Conservation (phyloP, 306 rosid genomes). For the Quercus cerris region DNA sequence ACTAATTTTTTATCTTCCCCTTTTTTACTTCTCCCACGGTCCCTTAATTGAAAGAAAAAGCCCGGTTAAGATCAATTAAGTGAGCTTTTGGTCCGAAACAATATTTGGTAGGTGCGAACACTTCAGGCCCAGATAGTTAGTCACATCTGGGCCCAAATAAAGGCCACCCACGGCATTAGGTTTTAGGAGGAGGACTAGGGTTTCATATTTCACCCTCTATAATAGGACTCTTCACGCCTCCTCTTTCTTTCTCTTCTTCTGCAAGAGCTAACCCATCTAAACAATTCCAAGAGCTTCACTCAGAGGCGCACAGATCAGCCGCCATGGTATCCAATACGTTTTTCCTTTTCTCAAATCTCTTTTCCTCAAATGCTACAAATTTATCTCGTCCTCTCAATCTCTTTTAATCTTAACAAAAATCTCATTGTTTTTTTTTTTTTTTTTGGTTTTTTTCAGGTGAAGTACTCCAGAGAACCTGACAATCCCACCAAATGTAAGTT, state of each 20-base stretch:
- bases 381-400: not conserved
- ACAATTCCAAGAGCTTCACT: not conserved
- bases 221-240: not conserved
- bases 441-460: conserved; percentile 52
- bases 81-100: too few relatives aligned
- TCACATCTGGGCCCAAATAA: not conserved
- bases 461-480: conserved; percentile 92
- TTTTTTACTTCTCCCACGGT: too few relatives aligned
- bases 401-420: not conserved
- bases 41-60: too few relatives aligned
- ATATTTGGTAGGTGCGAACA: too few relatives aligned
- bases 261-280: not conserved
- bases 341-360: not conserved
- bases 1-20: too few relatives aligned
- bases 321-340: conserved; percentile 47
- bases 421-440: not conserved
- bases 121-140: too few relatives aligned
- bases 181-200: conserved; percentile 4
- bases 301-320: conserved; percentile 16
- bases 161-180: not conserved
- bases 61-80: too few relatives aligned
- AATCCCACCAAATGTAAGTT: conserved; percentile 76
- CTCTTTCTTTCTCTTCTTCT: not conserved
- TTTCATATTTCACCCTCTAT: conserved; percentile 13
- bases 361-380: not conserved